Conservation (phyloP, 345 rosid species). For the Sisymbrium irio region DNA sequence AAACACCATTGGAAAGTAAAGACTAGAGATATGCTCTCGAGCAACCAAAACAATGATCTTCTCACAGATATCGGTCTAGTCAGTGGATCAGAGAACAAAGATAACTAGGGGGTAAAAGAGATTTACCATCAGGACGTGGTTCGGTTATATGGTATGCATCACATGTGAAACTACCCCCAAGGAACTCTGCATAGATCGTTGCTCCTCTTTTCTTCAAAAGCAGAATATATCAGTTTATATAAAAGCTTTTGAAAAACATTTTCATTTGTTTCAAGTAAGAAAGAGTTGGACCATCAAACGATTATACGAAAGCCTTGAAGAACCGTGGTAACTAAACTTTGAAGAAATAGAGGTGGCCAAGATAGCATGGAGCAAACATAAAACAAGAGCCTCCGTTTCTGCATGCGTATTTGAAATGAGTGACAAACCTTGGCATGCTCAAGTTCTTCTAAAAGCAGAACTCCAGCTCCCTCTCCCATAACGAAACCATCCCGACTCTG, state of each 20-base stretch:
- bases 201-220: constrained; percentile 76
- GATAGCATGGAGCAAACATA: background rate
- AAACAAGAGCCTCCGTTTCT: background rate
- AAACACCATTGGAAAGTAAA: background rate
- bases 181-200: constrained; percentile 81
- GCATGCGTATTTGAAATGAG: background rate
- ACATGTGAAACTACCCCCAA: constrained; percentile 90
- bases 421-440: constrained; percentile 87
- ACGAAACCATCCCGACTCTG: constrained; percentile 97
- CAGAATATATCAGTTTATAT: background rate
- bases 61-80: background rate
- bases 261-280: background rate
- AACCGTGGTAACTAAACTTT: background rate
- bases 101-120: background rate
- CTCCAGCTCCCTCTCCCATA: constrained; percentile 99
- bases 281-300: background rate
- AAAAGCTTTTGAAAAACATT: background rate
- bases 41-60: background rate
- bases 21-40: background rate
- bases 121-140: constrained; percentile 86
- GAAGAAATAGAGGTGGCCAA: background rate
- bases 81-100: background rate
- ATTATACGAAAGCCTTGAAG: background rate
- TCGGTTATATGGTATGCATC: constrained; percentile 98
- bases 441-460: constrained; percentile 84